A percentile compares a stretch with the other conserved stretches of the same genome.
These are phyloP conservation scores for Platanus orientalis DNA, from an alignment of 164 flowering plant species.

Conservation along the genomic window DNA sequence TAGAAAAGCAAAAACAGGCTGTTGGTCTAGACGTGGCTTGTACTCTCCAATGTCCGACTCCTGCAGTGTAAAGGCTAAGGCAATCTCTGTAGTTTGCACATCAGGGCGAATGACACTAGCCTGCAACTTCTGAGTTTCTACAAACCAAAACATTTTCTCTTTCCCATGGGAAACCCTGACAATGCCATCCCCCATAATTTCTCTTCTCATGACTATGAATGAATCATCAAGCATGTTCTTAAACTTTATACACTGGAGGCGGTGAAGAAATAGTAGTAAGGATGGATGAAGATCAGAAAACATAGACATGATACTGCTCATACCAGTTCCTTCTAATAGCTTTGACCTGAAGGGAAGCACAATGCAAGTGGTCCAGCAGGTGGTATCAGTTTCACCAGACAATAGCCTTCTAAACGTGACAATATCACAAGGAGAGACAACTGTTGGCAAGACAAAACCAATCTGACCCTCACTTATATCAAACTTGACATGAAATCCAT, in stretches of 20 bases:
- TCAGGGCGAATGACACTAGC: conserved; percentile 47
- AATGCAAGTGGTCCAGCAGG: conserved; percentile 81
- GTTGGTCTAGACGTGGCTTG: conserved; percentile 50
- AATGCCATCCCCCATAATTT: conserved; percentile 65
- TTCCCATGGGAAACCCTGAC: conserved; percentile 70
- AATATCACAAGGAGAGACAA: conserved; percentile 63
- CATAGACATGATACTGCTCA: conserved; percentile 55
- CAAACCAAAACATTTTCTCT: conserved; percentile 80
- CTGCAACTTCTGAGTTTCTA: conserved; percentile 53
- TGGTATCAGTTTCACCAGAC: conserved; percentile 26
- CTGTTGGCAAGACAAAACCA: conserved; percentile 92
- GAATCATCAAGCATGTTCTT: conserved; percentile 61
- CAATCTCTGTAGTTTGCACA: conserved; percentile 76
- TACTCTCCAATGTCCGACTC: conserved; percentile 50
- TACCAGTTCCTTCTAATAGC: conserved; percentile 35
- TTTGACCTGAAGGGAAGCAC: conserved; percentile 76
- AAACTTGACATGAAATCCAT: conserved; percentile 93
- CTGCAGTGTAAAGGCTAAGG: conserved; percentile 75
- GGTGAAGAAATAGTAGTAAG: conserved; percentile 85
- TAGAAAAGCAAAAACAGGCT: conserved; percentile 96
- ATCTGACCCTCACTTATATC: conserved; percentile 89
- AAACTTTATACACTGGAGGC: conserved; percentile 70
- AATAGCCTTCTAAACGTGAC: conserved; percentile 33
- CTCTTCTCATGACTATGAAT: conserved; percentile 62
- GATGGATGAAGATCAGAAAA: conserved; percentile 97